These are phyloP conservation scores for Casuarina glauca DNA, from an alignment of 306 rosid genomes.

Conservation along the genomic window DNA sequence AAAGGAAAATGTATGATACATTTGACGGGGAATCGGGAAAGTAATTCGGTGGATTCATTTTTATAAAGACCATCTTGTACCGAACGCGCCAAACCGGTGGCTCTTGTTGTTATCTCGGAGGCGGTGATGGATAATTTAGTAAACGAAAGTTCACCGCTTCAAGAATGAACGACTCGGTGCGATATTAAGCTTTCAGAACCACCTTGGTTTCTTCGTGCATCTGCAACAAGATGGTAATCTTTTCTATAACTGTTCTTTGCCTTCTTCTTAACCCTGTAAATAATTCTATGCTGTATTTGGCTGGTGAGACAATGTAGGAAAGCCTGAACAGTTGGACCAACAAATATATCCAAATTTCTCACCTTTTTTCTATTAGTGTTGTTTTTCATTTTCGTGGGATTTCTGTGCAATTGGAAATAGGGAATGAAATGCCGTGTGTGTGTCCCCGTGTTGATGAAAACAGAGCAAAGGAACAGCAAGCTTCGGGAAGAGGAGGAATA, in stretches of 20 bases:
- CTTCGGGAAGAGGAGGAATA: slow-evolving; percentile 69
- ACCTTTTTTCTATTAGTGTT: neutral
- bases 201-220: neutral
- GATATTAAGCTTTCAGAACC: neutral
- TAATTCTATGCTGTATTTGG: neutral
- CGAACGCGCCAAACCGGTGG: neutral
- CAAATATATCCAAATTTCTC: too few relatives aligned
- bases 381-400: neutral
- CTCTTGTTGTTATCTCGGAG: neutral
- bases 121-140: neutral
- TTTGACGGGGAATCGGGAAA: too few relatives aligned
- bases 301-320: neutral
- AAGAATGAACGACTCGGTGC: neutral
- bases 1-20: too few relatives aligned
- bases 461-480: slow-evolving; percentile 66
- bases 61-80: too few relatives aligned
- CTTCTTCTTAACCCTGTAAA: neutral
- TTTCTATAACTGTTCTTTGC: neutral
- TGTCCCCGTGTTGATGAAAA: neutral
- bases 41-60: too few relatives aligned
- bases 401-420: neutral
- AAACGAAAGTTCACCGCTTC: neutral
- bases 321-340: neutral
- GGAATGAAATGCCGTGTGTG: neutral
- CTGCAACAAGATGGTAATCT: neutral